Percentiles rank a stretch among this genome's conserved stretches.
Conservation (phyloP, 2,329 filamentous ascomycete genomes). For the Triangularia verruculosa region DNA sequence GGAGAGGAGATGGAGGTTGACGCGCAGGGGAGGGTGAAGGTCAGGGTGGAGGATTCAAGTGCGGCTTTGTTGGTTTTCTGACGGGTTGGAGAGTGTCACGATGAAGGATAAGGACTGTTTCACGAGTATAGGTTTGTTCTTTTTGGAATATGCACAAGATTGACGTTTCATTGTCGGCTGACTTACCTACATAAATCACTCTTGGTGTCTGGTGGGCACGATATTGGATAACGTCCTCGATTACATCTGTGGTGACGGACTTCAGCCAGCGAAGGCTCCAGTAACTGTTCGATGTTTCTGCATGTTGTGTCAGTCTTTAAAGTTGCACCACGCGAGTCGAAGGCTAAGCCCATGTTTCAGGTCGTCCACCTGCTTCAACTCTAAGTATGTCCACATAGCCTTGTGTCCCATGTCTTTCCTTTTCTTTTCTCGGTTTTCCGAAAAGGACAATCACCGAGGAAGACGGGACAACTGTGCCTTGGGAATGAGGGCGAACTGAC, state of each 20-base stretch:
- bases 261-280: neutral
- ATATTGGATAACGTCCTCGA: neutral
- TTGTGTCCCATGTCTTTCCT: neutral
- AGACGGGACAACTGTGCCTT: neutral
- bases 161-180: neutral
- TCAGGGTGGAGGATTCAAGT: constrained; percentile 42
- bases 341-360: neutral
- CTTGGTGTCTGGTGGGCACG: neutral
- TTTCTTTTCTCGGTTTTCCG: neutral
- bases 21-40: constrained; percentile 28
- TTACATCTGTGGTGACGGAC: neutral
- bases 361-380: neutral
- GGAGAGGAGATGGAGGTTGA: constrained; percentile 46
- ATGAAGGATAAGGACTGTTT: too few relatives aligned
- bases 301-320: too few relatives aligned
- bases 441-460: neutral
- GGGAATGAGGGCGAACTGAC: neutral
- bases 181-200: neutral
- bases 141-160: neutral
- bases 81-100: neutral
- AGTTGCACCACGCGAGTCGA: neutral
- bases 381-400: neutral
- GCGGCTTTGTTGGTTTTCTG: constrained; percentile 31
- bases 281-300: neutral
- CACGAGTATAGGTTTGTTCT: neutral